Evolutionary conservation across 768 basidiomycete genomes (phyloP), one percentile per base, ranked within the genome.

Genomic region (Hortiboletus flavorubellus): DNA sequence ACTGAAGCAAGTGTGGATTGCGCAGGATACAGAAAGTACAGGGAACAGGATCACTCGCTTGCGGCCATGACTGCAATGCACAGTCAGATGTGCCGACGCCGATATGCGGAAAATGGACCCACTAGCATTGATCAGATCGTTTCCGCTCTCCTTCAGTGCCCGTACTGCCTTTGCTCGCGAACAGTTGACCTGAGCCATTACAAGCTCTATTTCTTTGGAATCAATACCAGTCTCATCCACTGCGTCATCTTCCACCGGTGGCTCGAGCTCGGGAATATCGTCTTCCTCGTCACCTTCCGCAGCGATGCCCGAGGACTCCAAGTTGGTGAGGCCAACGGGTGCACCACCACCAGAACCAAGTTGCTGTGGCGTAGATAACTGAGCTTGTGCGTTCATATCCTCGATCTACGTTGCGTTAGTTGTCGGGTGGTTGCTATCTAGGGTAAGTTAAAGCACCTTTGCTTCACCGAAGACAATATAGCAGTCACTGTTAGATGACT

Each of bases 401-500:
- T 94, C 92, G 61, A 91, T 86, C 89, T 91, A 59, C 9, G 37
- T 44, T 3, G 40, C 23, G 33, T 65, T 45, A 54, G 56, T 47
- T 11, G 30, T 23, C 16, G 16, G 11, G 2, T 3, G 2, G 40
- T 16, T 45, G 16, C 30, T 43, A 26, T 34, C 33, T 23, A 50
- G 49, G 53, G 58, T n/a, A 54, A 56, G 57, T 59, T 44, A 58
- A 26, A 45, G 8, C 18, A 88, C 88, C 84, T 93, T 93, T 52
- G 91, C 95, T 80, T 98, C 97, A 60, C 97, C 97, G 66, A 98
- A 99, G 60, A 99, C 94, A 70, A 99, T 93, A 81, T 99, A 98
- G 75, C 90, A 93, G 76, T 99, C 97, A 69, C 92, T 93, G 76
- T 93, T 94, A 41, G 89, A 86, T 47, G 91, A 93, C 80, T 98